These are phyloP conservation scores for Aspergillus bombycis DNA, from an alignment of 2,329 filamentous ascomycete genomes.

Conservation along the genomic window DNA sequence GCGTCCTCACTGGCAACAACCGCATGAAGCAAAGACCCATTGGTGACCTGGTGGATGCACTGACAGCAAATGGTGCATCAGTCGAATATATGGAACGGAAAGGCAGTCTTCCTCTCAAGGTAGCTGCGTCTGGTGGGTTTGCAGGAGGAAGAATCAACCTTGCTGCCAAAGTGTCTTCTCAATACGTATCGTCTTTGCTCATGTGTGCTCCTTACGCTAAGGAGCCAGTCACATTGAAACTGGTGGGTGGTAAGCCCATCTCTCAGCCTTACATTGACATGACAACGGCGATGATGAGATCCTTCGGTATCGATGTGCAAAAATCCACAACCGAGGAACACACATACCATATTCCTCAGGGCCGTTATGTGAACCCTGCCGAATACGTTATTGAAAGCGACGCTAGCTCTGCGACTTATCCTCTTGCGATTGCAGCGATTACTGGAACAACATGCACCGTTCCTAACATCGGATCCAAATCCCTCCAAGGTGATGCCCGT, in stretches of 20 bases:
- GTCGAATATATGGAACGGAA: conserved; percentile 84
- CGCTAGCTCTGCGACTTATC: conserved; percentile 96
- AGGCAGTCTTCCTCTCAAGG: conserved; percentile 79
- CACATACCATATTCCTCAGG: conserved; percentile 91
- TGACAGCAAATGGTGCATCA: conserved; percentile 82
- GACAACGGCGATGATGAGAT: conserved; percentile 96
- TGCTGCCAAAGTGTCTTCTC: conserved; percentile 94
- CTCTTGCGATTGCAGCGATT: conserved; percentile 89
- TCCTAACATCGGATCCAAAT: conserved; percentile 90
- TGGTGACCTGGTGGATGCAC: conserved; percentile 86
- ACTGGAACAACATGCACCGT: conserved; percentile 94
- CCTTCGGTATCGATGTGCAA: conserved; percentile 82
- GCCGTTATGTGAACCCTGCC: conserved; percentile 76
- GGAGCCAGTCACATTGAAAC: conserved; percentile 82
- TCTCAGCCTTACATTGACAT: conserved; percentile 98
- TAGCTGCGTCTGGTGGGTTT: conserved; percentile 81
- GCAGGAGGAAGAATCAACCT: conserved; percentile 86
- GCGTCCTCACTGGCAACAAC: conserved; percentile 86
- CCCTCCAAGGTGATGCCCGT: conserved; percentile 89
- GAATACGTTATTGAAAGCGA: conserved; percentile 95
- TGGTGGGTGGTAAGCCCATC: conserved; percentile 96
- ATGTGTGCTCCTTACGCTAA: conserved; percentile 98
- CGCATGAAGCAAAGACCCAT: conserved; percentile 97
- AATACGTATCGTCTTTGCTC: conserved; percentile 94
- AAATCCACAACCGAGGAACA: conserved; percentile 78